Conservation (phyloP, 345 rosid genomes). For the Hypericum perforatum region DNA sequence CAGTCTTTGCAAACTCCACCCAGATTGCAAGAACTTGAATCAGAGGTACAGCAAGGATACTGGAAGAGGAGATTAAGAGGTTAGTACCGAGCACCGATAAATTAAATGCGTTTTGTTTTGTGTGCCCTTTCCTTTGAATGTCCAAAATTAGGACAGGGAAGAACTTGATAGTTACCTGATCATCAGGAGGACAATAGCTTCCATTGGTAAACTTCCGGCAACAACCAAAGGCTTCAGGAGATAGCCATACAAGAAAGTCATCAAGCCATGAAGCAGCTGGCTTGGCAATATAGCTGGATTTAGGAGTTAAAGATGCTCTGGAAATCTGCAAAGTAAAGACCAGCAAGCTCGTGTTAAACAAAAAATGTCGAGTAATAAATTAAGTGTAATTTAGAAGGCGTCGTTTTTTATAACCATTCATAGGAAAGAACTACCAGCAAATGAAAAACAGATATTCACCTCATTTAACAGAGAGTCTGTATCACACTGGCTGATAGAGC, state of each 20-base stretch:
- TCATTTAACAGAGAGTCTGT: slow-evolving; percentile 81
- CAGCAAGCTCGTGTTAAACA: slow-evolving; percentile 7
- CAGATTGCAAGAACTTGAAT: slow-evolving; percentile 44
- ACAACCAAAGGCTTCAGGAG: slow-evolving; percentile 98
- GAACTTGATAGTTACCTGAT: slow-evolving; percentile 48
- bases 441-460: slow-evolving; percentile 28
- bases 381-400: background rate
- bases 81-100: background rate
- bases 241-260: slow-evolving; percentile 95
- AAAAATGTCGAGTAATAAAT: background rate
- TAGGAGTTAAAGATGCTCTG: slow-evolving; percentile 68
- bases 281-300: slow-evolving; percentile 88
- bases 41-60: slow-evolving; percentile 85
- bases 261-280: slow-evolving; percentile 99
- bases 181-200: slow-evolving; percentile 89
- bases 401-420: background rate
- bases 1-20: slow-evolving; percentile 87
- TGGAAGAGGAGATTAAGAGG: slow-evolving; percentile 24
- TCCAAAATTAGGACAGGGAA: slow-evolving; percentile 7
- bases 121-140: background rate
- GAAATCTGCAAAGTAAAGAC: slow-evolving; percentile 45
- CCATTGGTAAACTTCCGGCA: slow-evolving; percentile 90
- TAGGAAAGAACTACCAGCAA: background rate
- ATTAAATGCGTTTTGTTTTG: slow-evolving; percentile 1
- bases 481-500: slow-evolving; percentile 92